Evolutionary conservation across 371 early-diverging fungal species (phyloP).

Genomic region (Rhizopus delemar): DNA sequence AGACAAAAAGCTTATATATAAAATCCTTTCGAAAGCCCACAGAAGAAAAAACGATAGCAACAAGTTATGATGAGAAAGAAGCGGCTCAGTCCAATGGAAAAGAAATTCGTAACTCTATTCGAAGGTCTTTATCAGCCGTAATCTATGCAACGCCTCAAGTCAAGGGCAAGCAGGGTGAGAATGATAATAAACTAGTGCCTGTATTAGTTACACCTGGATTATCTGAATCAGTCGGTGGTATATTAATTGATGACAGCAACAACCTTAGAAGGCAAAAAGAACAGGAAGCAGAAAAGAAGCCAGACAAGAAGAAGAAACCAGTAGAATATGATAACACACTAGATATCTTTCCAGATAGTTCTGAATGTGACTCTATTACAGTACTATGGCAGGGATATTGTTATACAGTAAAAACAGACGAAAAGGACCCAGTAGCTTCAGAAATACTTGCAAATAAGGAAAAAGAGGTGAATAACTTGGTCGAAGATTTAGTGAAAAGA

Average conservation of each 20-base stretch:
- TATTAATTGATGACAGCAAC: constrained; percentile 26
- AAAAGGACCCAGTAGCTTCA: constrained; percentile 10
- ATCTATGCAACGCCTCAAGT: constrained; percentile 42
- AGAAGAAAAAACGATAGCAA: neutral
- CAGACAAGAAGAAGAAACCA: constrained; percentile 15
- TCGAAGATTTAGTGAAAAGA: constrained; percentile 8
- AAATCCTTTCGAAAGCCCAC: constrained; percentile 35
- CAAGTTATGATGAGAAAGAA: constrained; percentile 32
- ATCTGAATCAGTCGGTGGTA: constrained; percentile 36
- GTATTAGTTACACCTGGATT: constrained; percentile 39
- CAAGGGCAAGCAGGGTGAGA: constrained; percentile 7
- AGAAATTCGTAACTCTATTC: constrained; percentile 36
- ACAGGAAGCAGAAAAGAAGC: constrained; percentile 8
- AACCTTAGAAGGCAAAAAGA: constrained; percentile 6
- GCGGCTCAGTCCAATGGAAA: constrained; percentile 32
- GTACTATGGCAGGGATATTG: constrained; percentile 50
- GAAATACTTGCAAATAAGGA: constrained; percentile 6
- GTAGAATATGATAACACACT: constrained; percentile 46
- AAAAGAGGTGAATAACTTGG: neutral
- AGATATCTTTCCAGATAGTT: constrained; percentile 22
- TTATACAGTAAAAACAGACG: constrained; percentile 15
- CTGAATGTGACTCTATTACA: constrained; percentile 11
- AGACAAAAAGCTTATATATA: constrained; percentile 40
- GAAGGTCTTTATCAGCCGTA: constrained; percentile 42
- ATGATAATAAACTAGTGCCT: constrained; percentile 30